These are phyloP conservation scores for Halenospora varia DNA, from an alignment of 495 filamentous ascomycete species.

Conservation along the genomic window DNA sequence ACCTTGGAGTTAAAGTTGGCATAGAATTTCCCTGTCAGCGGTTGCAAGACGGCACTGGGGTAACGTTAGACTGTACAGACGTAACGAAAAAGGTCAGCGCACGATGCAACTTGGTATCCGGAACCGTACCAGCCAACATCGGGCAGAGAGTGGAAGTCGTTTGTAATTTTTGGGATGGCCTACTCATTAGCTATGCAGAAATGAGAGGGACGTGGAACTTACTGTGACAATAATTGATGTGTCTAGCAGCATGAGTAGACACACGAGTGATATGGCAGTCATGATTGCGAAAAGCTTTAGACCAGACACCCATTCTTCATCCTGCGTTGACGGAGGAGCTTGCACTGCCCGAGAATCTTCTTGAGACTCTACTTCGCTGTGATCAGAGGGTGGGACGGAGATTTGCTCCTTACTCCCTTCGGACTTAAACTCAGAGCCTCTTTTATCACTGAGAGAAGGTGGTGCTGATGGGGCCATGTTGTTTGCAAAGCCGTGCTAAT, in stretches of 20 bases:
- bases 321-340: too few species aligned
- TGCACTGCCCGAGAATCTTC: too few species aligned
- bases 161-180: constrained; percentile 37
- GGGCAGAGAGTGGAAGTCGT: constrained; percentile 36
- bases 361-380: too few species aligned
- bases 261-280: constrained; percentile 28
- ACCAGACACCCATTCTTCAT: constrained; percentile 18
- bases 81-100: constrained; percentile 20
- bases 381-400: too few species aligned
- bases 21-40: constrained; percentile 42
- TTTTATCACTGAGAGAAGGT: too few species aligned
- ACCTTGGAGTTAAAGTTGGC: constrained; percentile 38
- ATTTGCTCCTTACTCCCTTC: too few species aligned
- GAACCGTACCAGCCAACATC: constrained; percentile 50
- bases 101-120: constrained; percentile 38
- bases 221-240: constrained; percentile 13
- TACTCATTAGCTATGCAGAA: too few species aligned
- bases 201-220: too few species aligned
- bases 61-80: not conserved
- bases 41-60: constrained; percentile 38
- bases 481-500: too few species aligned
- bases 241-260: constrained; percentile 45
- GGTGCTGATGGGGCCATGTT: too few species aligned
- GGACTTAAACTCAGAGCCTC: too few species aligned
- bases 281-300: constrained; percentile 24